Evolutionary conservation across 805 yeast genomes (phyloP), one percentile per base, ranked within the genome.

Genomic region (Lachancea meyersii): DNA sequence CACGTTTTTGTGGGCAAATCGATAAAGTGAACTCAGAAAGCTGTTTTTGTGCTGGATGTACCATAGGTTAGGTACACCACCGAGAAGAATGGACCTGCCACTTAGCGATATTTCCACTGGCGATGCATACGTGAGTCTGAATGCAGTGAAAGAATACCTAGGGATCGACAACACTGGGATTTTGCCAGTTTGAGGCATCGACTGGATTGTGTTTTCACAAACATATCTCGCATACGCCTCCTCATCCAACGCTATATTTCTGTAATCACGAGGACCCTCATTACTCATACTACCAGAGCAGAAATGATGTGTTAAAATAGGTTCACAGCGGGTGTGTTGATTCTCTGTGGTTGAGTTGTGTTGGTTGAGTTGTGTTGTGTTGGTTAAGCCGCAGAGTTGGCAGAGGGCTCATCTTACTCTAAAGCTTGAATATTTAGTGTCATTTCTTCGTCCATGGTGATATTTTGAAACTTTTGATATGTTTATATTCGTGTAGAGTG

Each of bases 61-160:
- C 87, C 86, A 83, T 10, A 72, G 56, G 19, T 62, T 59, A 0
- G 89, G 91, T 2, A 80, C 57, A 0, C 71, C 67, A 0, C 91
- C 91, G 4, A 84, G 49, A 7, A 81, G 61, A 0, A 74, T 59
- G 1, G 71, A 65, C 37, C 67, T 65, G 1, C 86, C 70, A 9
- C 67, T 61, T n/a, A 66, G 63, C 19, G 77, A 64, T 5, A 84
- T 55, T 42, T 76, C 73, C 3, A 52, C 40, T 0, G 81, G 65
- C 7, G 70, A 64, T n/a, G 75, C 69, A 56, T 79, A 80, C 13
- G 70, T 60, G 20, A 84, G 62, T 32, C 84, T 66, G 45, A 71
- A 77, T 0, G 83, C 81, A 0, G 86, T 77, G 61, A 76, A 82
- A 1, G 86, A 79, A 22, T 64, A 47, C 30, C 54, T 59, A 3